These are phyloP conservation scores for Phialemonium atrogriseum DNA, from an alignment of 2,329 filamentous ascomycete species.

Conservation along the genomic window DNA sequence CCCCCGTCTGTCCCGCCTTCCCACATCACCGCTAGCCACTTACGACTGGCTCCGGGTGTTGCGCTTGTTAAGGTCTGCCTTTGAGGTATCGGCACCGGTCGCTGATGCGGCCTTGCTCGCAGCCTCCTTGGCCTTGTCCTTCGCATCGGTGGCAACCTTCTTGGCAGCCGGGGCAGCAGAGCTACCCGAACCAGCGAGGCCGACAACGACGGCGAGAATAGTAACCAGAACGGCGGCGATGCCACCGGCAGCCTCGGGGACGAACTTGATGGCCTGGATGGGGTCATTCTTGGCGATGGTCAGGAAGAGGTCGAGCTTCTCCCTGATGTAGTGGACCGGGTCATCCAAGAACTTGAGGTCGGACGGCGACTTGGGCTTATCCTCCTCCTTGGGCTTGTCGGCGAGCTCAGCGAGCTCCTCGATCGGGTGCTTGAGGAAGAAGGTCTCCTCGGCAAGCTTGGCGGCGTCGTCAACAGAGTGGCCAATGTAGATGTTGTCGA, in stretches of 20 bases:
- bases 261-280: slow-evolving; percentile 74
- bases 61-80: slow-evolving; percentile 62
- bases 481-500: slow-evolving; percentile 99
- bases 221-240: slow-evolving; percentile 63
- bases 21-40: slow-evolving; percentile 4
- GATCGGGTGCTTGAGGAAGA: slow-evolving; percentile 75
- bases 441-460: slow-evolving; percentile 82
- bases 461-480: slow-evolving; percentile 91
- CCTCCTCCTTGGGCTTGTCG: slow-evolving; percentile 64
- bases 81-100: slow-evolving; percentile 62
- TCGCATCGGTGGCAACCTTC: slow-evolving; percentile 55
- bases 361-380: slow-evolving; percentile 57
- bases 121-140: slow-evolving; percentile 67
- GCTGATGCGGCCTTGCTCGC: slow-evolving; percentile 63
- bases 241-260: slow-evolving; percentile 83
- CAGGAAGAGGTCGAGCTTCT: slow-evolving; percentile 90
- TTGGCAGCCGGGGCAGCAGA: slow-evolving; percentile 63
- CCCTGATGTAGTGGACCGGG: slow-evolving; percentile 77
- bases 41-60: slow-evolving; percentile 49
- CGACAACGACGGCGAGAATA: slow-evolving; percentile 61
- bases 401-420: slow-evolving; percentile 77
- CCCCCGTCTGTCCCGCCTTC: neutral
- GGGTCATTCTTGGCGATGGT: slow-evolving; percentile 76
- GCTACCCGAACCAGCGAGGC: slow-evolving; percentile 55
- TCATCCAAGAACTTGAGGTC: slow-evolving; percentile 87